A percentile compares a stretch with the other conserved stretches of the same genome.
Conservation (phyloP, 345 rosid species). For the Hevea brasiliensis region DNA sequence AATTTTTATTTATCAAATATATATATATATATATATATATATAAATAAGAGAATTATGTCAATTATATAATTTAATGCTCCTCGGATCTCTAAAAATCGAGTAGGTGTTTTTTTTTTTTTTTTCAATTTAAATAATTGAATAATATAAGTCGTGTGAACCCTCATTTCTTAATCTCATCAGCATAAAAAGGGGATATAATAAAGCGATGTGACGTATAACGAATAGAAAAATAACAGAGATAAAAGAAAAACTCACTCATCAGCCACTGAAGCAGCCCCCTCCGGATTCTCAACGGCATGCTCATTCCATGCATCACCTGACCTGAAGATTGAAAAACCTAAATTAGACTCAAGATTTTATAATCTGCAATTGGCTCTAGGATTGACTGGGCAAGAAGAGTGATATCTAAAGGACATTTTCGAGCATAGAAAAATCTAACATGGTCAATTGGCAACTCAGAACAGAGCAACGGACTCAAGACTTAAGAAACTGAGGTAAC, state of each 20-base stretch:
- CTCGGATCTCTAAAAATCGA: no score
- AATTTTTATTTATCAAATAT: no score
- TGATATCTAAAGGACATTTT: background rate
- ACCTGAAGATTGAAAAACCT: constrained; percentile 29
- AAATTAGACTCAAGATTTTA: background rate
- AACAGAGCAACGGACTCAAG: background rate
- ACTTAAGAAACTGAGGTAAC: background rate
- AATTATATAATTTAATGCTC: no score
- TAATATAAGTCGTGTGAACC: background rate
- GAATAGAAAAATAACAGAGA: background rate
- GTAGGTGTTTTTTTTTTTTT: no score
- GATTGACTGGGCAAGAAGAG: background rate
- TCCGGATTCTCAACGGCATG: constrained; percentile 74
- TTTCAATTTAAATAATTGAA: background rate
- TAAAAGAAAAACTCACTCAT: constrained; percentile 56
- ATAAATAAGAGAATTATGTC: no score
- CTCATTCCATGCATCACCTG: constrained; percentile 49
- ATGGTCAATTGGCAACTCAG: background rate
- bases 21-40: no score
- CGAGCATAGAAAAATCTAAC: background rate
- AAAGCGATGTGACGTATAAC: background rate
- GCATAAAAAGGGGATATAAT: no score
- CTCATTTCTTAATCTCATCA: background rate
- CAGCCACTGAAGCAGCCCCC: constrained; percentile 65
- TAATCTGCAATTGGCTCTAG: background rate